Evolutionary conservation across 768 basidiomycete species (phyloP).

Genomic region (Fistulinella prunicolor): DNA sequence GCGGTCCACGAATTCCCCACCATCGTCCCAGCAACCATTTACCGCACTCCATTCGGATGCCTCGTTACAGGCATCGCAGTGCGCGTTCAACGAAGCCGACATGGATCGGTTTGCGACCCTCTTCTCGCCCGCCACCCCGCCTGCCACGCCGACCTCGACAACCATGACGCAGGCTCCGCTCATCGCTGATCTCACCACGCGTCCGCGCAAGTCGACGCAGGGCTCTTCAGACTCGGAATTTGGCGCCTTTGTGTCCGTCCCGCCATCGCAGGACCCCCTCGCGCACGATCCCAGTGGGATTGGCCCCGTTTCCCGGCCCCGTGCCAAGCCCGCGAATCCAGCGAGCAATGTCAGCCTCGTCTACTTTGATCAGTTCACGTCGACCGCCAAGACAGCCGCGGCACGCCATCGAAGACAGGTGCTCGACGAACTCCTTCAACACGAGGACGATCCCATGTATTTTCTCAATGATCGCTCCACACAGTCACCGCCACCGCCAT

Average conservation of each 20-base stretch:
- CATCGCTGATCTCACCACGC: background rate
- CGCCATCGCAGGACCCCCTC: slow-evolving; percentile 49
- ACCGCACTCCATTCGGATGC: too few relatives aligned
- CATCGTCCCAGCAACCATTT: too few relatives aligned
- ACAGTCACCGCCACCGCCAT: background rate
- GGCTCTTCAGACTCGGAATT: slow-evolving; percentile 49
- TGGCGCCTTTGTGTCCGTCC: slow-evolving; percentile 60
- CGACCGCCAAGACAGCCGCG: slow-evolving; percentile 52
- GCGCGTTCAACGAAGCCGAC: slow-evolving; percentile 24
- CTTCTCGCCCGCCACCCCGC: slow-evolving; percentile 40
- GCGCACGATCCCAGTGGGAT: background rate
- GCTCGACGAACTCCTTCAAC: slow-evolving; percentile 60
- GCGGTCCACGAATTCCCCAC: background rate
- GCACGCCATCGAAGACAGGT: slow-evolving; percentile 51
- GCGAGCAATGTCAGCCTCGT: slow-evolving; percentile 31
- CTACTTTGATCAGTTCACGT: slow-evolving; percentile 62
- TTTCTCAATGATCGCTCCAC: slow-evolving; percentile 35
- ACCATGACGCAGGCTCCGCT: background rate
- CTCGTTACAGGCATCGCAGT: too few relatives aligned
- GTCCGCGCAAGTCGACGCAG: slow-evolving; percentile 13
- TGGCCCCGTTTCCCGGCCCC: background rate
- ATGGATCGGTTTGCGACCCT: slow-evolving; percentile 42
- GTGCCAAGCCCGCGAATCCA: background rate
- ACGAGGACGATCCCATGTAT: slow-evolving; percentile 71
- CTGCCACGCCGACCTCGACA: slow-evolving; percentile 20